phyloP scores from a whole-genome alignment of 257 asterid species.

The Lantana camara region DNA sequence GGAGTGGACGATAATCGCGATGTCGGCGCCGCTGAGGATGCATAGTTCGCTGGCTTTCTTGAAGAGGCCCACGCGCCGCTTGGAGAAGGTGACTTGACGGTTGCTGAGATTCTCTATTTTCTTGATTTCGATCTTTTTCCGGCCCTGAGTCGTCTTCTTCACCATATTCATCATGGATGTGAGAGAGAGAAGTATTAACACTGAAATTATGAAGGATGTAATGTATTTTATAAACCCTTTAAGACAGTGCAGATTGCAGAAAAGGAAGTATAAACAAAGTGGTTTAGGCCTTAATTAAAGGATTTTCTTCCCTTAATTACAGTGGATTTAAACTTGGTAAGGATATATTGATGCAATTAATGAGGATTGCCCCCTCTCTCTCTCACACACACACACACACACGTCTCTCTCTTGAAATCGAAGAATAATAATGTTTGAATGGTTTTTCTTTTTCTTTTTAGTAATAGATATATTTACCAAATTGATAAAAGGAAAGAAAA shows the following conservation, averaged over 20 bases:
- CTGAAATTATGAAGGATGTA: too few species aligned
- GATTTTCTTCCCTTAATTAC: background rate
- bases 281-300: conserved; percentile 11
- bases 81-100: conserved; percentile 51
- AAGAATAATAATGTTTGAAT: background rate
- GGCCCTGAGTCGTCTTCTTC: conserved; percentile 41
- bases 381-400: too few species aligned
- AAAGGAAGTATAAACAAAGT: conserved; percentile 5
- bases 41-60: conserved; percentile 52
- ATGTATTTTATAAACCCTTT: too few species aligned
- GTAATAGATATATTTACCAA: too few species aligned
- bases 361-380: too few species aligned
- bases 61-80: conserved; percentile 48
- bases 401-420: background rate
- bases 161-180: background rate
- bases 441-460: too few species aligned
- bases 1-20: conserved; percentile 42
- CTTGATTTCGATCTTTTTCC: conserved; percentile 45
- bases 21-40: conserved; percentile 41
- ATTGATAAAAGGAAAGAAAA: too few species aligned
- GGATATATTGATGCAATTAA: conserved; percentile 17
- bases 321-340: background rate
- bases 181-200: too few species aligned
- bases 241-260: background rate
- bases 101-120: conserved; percentile 39